These are phyloP conservation scores for Globisporangium irregulare DNA, from an alignment of 352 stramenopile species.

Conservation along the genomic window DNA sequence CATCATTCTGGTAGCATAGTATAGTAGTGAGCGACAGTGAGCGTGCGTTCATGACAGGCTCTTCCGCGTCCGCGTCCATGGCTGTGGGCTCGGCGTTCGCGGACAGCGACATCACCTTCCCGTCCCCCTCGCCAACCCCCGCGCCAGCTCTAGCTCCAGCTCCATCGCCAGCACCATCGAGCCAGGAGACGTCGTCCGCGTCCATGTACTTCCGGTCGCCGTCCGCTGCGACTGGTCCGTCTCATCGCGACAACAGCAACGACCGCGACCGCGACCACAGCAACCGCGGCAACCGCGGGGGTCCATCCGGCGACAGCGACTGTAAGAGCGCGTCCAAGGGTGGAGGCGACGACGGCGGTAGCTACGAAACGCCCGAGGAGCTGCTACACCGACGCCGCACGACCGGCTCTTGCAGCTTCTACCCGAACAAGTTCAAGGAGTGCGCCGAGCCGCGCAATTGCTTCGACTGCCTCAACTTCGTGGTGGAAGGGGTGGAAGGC, in stretches of 20 bases:
- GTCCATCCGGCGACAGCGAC: neutral
- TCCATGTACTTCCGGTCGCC: constrained; percentile 5
- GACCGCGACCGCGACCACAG: neutral
- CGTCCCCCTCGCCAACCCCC: neutral
- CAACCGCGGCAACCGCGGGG: neutral
- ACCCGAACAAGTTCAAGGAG: constrained; percentile 34
- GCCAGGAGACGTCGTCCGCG: neutral
- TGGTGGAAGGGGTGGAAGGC: constrained; percentile 27
- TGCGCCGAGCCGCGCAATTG: constrained; percentile 42
- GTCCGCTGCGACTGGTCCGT: neutral
- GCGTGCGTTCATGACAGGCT: constrained; percentile 8
- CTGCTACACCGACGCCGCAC: constrained; percentile 25
- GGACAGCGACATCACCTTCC: constrained; percentile 26
- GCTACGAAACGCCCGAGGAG: constrained; percentile 15
- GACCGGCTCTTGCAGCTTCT: constrained; percentile 36
- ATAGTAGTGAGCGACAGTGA: neutral
- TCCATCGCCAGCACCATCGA: neutral
- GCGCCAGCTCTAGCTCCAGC: neutral
- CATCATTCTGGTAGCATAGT: neutral
- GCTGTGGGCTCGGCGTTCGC: constrained; percentile 16
- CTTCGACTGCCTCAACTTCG: constrained; percentile 54
- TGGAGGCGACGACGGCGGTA: constrained; percentile 2
- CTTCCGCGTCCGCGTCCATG: constrained; percentile 23
- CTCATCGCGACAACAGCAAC: neutral
- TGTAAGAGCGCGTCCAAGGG: constrained; percentile 11